Base-by-base conservation (phyloP, 2,329 filamentous ascomycete species). In the Exserohilum rostratum region DNA sequence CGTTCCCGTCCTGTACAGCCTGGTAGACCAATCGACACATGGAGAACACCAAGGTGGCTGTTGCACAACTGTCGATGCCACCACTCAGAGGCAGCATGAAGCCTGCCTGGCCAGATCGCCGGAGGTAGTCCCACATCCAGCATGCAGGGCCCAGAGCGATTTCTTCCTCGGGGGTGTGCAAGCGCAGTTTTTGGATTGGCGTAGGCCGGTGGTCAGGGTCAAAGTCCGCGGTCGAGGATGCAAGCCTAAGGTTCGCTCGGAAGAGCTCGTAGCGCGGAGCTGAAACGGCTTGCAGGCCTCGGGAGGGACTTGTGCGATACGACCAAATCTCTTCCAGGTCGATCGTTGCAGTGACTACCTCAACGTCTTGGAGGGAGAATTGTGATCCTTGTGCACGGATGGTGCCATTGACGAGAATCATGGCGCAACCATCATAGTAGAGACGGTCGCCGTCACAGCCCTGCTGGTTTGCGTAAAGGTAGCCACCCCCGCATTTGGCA, bases 241-340 rank as follows among this genome's bases (percentile, higher is more conserved):
- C 78, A 2, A 85, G 73, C 33, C 73, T 70, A 56, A 82, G 80
- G 15, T 79, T 72, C 1, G 77, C 72, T 46, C 77, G 71, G 9
- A 82, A 74, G 1, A 78, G 72, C 55, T 78, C 68, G 30, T 87
- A 85, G 6, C 75, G 68, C 22, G 76, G 74, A 0, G 77, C 74
- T 2, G 77, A 72, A 52, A 83, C 80, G 6, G 85, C 83, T 67
- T 90, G 88, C 18, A 85, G 67, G 6, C 83, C 72, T 49, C 86
- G 79, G 11, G 83, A 83, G 7, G 82, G 79, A 0, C 79, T 77
- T n/a, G 76, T 83, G 0, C 89, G 79, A 63, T 81, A 87, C 1
- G 81, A 77, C 29, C 88, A 78, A 5, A 93, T 88, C 59, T 90
- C 86, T 65, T 93, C 90, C 2, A 87, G 70, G 51, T 87, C 84